phyloP scores from a whole-genome alignment of 1,284 basidiomycete species.

The Leccinum pseudoinsigne region DNA sequence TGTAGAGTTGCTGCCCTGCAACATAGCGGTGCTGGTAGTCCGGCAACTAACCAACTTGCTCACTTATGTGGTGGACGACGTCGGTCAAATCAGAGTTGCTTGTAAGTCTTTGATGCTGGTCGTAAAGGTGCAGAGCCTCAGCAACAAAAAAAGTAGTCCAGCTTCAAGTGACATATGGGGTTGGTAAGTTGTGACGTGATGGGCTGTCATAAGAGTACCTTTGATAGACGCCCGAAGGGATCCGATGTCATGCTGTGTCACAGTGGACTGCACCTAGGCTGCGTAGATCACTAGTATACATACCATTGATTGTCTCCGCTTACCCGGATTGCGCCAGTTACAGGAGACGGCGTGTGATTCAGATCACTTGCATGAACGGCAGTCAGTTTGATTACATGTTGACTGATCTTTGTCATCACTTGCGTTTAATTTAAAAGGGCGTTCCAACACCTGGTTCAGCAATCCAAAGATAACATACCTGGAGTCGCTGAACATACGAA shows the following conservation, averaged over 20 bases:
- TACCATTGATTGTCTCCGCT: no score
- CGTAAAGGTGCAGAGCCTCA: neutral
- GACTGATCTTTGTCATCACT: neutral
- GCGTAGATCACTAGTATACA: neutral
- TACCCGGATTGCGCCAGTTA: neutral
- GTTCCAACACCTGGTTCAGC: neutral
- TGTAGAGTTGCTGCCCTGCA: neutral
- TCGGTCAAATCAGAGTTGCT: neutral
- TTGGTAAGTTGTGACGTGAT: no score
- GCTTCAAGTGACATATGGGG: no score
- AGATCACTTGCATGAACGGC: neutral
- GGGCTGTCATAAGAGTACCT: neutral
- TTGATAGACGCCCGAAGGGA: neutral
- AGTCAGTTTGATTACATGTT: conserved; percentile 1
- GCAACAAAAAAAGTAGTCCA: neutral
- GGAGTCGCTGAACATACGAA: neutral
- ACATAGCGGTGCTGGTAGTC: neutral
- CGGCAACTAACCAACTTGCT: neutral
- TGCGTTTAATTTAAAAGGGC: neutral
- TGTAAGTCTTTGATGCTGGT: neutral
- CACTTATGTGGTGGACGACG: neutral
- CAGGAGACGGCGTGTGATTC: neutral
- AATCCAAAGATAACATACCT: neutral
- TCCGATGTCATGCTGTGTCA: neutral
- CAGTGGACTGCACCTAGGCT: no score